These are phyloP conservation scores for Umbelopsis sp. DNA, from an alignment of 192 early-diverging fungal genomes.

Conservation along the genomic window DNA sequence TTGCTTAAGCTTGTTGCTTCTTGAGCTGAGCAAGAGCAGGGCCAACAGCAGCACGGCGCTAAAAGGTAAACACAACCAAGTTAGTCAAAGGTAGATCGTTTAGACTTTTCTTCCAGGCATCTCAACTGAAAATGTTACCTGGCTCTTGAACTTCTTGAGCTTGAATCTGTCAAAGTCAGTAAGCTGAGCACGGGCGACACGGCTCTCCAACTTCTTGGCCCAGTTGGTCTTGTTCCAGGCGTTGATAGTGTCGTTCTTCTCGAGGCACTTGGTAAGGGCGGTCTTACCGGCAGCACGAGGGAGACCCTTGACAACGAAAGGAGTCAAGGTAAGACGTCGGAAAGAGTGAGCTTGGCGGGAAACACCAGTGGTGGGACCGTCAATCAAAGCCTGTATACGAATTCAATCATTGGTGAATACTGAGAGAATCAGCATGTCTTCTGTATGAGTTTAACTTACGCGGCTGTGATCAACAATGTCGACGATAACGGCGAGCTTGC, in stretches of 20 bases:
- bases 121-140: constrained; percentile 52
- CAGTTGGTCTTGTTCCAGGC: constrained; percentile 89
- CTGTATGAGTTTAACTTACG: constrained; percentile 48
- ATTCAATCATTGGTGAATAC: background rate
- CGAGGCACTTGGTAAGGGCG: constrained; percentile 78
- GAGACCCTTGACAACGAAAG: constrained; percentile 80
- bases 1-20: constrained; percentile 39
- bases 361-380: constrained; percentile 96
- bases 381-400: constrained; percentile 80
- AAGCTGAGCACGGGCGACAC: constrained; percentile 74
- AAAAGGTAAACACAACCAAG: background rate
- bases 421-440: background rate
- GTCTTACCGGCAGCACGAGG: constrained; percentile 81
- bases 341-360: constrained; percentile 82
- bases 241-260: constrained; percentile 80
- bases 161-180: constrained; percentile 99
- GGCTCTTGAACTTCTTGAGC: constrained; percentile 90
- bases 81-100: background rate
- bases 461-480: constrained; percentile 99
- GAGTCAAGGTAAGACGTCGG: constrained; percentile 92
- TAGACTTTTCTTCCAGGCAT: background rate
- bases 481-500: constrained; percentile 98
- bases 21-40: constrained; percentile 29
- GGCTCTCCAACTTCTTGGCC: constrained; percentile 94
- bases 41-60: constrained; percentile 35